Evolutionary conservation across 192 early-diverging fungal genomes (phyloP).

Genomic region (Entrophospora sp.): DNA sequence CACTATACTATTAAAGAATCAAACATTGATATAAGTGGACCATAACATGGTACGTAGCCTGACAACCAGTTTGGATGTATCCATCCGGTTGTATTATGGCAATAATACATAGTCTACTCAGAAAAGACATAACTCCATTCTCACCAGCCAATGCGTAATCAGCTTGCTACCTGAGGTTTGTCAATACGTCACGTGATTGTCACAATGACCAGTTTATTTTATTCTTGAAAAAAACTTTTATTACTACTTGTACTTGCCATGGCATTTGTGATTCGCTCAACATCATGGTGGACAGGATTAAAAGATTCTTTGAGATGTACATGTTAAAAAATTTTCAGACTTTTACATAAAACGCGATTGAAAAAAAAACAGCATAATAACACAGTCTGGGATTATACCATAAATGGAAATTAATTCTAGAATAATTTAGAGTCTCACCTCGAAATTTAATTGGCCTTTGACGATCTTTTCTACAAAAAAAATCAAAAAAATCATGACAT

Average conservation of each 20-base stretch:
- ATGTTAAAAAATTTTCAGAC: too few species aligned
- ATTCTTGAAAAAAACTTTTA: neutral
- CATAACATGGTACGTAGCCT: conserved; percentile 13
- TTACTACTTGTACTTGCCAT: neutral
- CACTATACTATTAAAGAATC: neutral
- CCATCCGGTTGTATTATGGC: conserved; percentile 18
- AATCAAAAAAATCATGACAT: too few species aligned
- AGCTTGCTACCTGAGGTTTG: conserved; percentile 12
- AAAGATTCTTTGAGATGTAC: too few species aligned
- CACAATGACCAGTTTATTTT: neutral
- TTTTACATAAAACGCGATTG: too few species aligned
- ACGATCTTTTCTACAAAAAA: too few species aligned
- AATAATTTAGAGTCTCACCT: too few species aligned
- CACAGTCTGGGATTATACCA: too few species aligned
- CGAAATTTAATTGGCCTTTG: too few species aligned
- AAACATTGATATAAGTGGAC: conserved; percentile 7
- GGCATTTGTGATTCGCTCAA: neutral
- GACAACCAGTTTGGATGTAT: conserved; percentile 12
- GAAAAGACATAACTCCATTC: conserved; percentile 14
- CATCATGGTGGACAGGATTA: too few species aligned
- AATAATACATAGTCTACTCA: conserved; percentile 22
- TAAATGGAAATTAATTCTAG: too few species aligned
- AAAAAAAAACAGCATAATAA: too few species aligned
- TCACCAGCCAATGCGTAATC: conserved; percentile 13
- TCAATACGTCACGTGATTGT: neutral